A percentile compares a stretch with the other conserved stretches of the same genome.
phyloP scores from a whole-genome alignment of 192 early-diverging fungal genomes.

The Linnemannia hyalina region DNA sequence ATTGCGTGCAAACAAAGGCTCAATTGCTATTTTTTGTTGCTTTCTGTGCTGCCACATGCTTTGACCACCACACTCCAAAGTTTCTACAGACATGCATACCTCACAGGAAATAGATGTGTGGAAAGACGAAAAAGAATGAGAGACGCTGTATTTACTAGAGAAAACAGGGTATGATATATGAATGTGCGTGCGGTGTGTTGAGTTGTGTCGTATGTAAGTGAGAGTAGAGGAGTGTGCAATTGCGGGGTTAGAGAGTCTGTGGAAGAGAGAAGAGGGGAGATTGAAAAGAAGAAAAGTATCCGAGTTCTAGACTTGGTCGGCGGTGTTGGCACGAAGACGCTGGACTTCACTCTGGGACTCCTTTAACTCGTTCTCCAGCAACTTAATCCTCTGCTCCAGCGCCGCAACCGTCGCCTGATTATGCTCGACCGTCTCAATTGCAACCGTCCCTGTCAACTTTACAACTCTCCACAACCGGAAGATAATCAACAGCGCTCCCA shows the following conservation, averaged over 20 bases:
- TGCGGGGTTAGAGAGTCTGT: not conserved
- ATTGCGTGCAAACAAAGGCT: not conserved
- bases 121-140: not conserved
- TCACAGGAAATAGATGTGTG: too few species aligned
- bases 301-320: conserved; percentile 24
- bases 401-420: not conserved
- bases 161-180: conserved; percentile 1
- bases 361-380: conserved; percentile 22
- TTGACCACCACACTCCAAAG: too few species aligned
- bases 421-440: conserved; percentile 56
- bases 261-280: not conserved
- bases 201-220: too few species aligned
- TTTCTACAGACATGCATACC: too few species aligned
- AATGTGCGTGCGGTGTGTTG: too few species aligned
- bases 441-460: conserved; percentile 63
- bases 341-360: conserved; percentile 35
- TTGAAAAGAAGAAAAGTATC: not conserved
- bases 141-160: not conserved
- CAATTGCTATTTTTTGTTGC: not conserved
- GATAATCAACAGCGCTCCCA: conserved; percentile 64
- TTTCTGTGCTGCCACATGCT: not conserved
- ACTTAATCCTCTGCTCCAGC: conserved; percentile 14
- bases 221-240: not conserved
- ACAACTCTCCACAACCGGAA: conserved; percentile 70
- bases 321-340: conserved; percentile 39